phyloP scores from a whole-genome alignment of 495 filamentous ascomycete genomes.

The Letharia columbiana region DNA sequence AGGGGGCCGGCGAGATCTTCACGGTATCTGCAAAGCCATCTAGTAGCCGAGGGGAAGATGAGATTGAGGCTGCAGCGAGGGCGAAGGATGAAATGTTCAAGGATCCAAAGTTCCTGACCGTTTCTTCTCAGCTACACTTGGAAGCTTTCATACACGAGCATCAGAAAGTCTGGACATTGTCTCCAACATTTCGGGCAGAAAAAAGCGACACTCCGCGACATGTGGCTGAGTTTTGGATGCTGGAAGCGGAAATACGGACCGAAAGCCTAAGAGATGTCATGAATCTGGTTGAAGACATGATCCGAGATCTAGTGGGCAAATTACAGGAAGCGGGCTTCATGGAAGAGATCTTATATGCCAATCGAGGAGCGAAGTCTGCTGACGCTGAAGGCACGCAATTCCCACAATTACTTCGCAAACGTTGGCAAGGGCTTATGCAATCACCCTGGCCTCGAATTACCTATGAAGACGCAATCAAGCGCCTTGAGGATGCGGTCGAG shows the following conservation, averaged over 20 bases:
- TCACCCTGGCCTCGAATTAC: slow-evolving; percentile 73
- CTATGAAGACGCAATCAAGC: slow-evolving; percentile 67
- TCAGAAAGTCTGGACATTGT: slow-evolving; percentile 86
- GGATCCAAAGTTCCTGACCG: slow-evolving; percentile 87
- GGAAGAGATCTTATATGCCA: slow-evolving; percentile 50
- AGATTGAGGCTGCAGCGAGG: slow-evolving; percentile 29
- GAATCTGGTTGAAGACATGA: slow-evolving; percentile 67
- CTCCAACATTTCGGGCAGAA: slow-evolving; percentile 90
- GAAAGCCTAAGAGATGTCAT: slow-evolving; percentile 62
- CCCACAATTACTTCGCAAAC: slow-evolving; percentile 40
- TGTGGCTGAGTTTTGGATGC: slow-evolving; percentile 97
- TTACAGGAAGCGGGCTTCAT: slow-evolving; percentile 50
- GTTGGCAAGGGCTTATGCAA: slow-evolving; percentile 62
- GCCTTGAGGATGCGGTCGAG: slow-evolving; percentile 52
- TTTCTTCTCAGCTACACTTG: slow-evolving; percentile 89
- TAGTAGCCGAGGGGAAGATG: slow-evolving; percentile 24
- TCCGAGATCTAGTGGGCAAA: slow-evolving; percentile 50
- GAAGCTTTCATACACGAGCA: slow-evolving; percentile 86
- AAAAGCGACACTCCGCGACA: slow-evolving; percentile 90
- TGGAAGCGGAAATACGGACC: slow-evolving; percentile 84
- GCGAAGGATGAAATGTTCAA: slow-evolving; percentile 58
- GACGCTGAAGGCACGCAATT: slow-evolving; percentile 24
- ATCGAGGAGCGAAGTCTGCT: slow-evolving; percentile 31
- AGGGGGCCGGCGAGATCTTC: slow-evolving; percentile 96
- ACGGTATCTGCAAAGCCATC: slow-evolving; percentile 42